Evolutionary conservation across 768 basidiomycete species (phyloP).

Genomic region (Hypholoma sublateritium): DNA sequence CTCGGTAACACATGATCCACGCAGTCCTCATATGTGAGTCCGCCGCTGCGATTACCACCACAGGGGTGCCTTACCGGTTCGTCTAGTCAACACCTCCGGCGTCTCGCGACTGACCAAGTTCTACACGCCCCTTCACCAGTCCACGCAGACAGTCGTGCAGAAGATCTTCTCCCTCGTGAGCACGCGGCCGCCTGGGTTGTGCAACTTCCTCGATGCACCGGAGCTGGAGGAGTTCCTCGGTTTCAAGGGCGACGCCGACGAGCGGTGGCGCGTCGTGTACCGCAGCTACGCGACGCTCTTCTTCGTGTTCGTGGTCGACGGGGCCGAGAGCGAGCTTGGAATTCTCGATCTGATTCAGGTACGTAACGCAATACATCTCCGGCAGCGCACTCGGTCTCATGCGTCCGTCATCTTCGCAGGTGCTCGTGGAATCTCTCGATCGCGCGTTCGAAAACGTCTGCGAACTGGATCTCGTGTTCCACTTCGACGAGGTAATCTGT

Average conservation of each 20-base stretch:
- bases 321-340: constrained; percentile 94
- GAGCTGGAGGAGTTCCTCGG: constrained; percentile 78
- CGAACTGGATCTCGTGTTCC: constrained; percentile 96
- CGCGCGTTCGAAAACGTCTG: constrained; percentile 97
- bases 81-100: constrained; percentile 89
- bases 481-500: constrained; percentile 87
- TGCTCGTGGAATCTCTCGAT: constrained; percentile 96
- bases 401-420: constrained; percentile 47
- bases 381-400: background rate
- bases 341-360: constrained; percentile 97
- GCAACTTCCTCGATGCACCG: constrained; percentile 96
- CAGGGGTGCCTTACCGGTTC: background rate
- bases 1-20: constrained; percentile 61
- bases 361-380: constrained; percentile 20
- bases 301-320: constrained; percentile 97
- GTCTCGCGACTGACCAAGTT: constrained; percentile 84
- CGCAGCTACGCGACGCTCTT: constrained; percentile 94
- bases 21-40: constrained; percentile 80
- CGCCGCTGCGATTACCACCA: background rate
- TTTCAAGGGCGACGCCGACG: constrained; percentile 48
- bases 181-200: constrained; percentile 76
- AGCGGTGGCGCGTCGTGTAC: constrained; percentile 87
- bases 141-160: constrained; percentile 69
- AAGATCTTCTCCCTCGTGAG: constrained; percentile 91
- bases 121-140: constrained; percentile 76